Evolutionary conservation across 495 filamentous ascomycete genomes (phyloP).

Genomic region (Penicillium lividum): DNA sequence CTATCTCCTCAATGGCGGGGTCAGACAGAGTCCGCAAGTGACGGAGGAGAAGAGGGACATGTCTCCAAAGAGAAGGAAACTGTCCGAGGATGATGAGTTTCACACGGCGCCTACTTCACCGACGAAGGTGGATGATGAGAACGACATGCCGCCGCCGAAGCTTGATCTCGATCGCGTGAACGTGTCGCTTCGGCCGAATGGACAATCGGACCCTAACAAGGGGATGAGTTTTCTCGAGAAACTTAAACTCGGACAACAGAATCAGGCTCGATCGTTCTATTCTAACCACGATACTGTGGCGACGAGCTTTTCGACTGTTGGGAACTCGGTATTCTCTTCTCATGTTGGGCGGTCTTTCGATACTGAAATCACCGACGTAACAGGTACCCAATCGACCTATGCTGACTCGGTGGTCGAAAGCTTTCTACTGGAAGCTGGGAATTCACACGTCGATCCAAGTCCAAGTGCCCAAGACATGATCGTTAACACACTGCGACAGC

Average conservation of each 20-base stretch:
- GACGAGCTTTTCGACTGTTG: constrained; percentile 31
- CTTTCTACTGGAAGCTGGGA: too few relatives aligned
- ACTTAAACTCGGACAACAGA: neutral
- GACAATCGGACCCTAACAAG: neutral
- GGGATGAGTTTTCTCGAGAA: neutral
- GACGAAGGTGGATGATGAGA: constrained; percentile 14
- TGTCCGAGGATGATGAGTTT: constrained; percentile 37
- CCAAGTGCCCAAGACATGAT: constrained; percentile 8
- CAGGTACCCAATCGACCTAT: constrained; percentile 32
- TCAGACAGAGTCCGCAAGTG: neutral
- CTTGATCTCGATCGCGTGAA: neutral
- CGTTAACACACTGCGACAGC: constrained; percentile 27
- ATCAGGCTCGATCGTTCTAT: neutral
- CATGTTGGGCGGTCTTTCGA: constrained; percentile 29
- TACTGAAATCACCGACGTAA: constrained; percentile 27
- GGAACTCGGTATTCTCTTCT: constrained; percentile 21
- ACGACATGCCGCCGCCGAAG: neutral
- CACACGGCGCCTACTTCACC: constrained; percentile 46
- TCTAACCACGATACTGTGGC: neutral
- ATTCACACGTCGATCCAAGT: too few relatives aligned
- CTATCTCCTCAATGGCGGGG: constrained; percentile 18
- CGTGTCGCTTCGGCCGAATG: neutral
- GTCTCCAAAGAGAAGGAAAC: constrained; percentile 28
- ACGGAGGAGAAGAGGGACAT: neutral
- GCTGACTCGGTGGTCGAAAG: constrained; percentile 33